Base-by-base conservation (phyloP, 495 filamentous ascomycete species). In the Aspergillus homomorphus region DNA sequence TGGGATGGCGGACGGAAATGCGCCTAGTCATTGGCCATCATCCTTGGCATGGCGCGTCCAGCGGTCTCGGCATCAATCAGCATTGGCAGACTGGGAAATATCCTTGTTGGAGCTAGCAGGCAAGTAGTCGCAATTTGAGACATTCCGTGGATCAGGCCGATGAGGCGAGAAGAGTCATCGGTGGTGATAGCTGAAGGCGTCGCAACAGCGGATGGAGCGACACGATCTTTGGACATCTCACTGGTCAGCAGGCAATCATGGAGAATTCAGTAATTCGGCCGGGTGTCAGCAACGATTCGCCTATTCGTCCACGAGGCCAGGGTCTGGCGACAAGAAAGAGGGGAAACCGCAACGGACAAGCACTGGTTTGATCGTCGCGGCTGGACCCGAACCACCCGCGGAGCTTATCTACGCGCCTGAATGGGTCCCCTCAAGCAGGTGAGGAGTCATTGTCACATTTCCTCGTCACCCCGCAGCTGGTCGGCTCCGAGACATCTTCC, bases 41-140 rank as follows among this genome's bases (percentile, higher is more conserved):
- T 53, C 74, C n/a, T 77, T 77, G 71, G 74, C 74, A 63, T 58
- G 66, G 71, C 72, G 72, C 69, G 71, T 75, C 41, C 19, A 56
- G 45, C 12, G 33, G 15, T 12, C 33, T 14, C 12, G 33, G 33
- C 33, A 49, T 41, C 51, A 48, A 43, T 22, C 45, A 42, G 28
- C 22, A 24, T 10, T 51, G 26, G 26, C 22, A 51, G 54, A 19
- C 18, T 33, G 26, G 24, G 18, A 41, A 24, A 26, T 28, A 53
- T 20, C 28, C 42, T 38, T 38, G 33, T 38, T 12, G 33, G 10
- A 12, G 33, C 33, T 38, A 38, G 33, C 33, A 38, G 33, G 33
- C 15, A 2, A 2, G 33, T 38, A 38, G 33, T 38, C 8, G 8
- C 33, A 12, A 38, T 38, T 38, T 38, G 12, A 38, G 33, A 38